Base-by-base conservation (phyloP, 2,329 filamentous ascomycete species). In the Botryotinia calthae region DNA sequence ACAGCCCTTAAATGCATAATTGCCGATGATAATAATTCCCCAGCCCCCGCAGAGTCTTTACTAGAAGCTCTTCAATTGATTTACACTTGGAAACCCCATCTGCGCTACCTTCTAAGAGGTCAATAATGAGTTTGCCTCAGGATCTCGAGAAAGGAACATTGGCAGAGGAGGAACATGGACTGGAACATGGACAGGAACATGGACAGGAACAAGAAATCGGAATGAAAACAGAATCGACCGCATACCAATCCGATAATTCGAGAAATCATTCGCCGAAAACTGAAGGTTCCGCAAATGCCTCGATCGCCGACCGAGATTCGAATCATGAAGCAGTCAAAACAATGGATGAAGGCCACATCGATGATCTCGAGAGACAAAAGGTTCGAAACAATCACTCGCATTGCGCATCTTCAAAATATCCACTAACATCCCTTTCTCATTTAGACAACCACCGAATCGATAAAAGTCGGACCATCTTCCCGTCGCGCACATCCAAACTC, bases 241-340 rank as follows among this genome's bases (percentile, higher is more conserved):
- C 70, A 42, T 74, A 72, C 62, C 65, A 73, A 28, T 75, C 74
- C 18, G 76, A 78, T 61, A 54, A 48, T 28, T 76, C 78, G 61
- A 75, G 75, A 62, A 68, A 67, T 37, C 64, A 72, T 10, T 51
- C 58, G 16, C 61, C 65, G 18, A 16, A 71, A 12, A 63, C 51
- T 16, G 75, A 77, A 51, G 42, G 25, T 20, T 46, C 51, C 40
- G 46, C 63, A 37, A 61, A 56, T 58, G 75, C 71, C 18, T 73
- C 76, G 14, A 74, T 64, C 31, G 76, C 75, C 1, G 70, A 77
- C 22, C 76, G 78, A 34, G 79, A 80, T 51, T 70, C 70, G 14
- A 78, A 76, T 25, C 79, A 79, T 68, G 77, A 78, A 48, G 76
- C 78, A 46, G 76, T 78, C 10, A 78, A 80, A 72, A 70, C 73